Percentiles rank a stretch among this genome's conserved stretches.
Conservation (phyloP, 148 eudicot species). For the Nepenthes gracilis region DNA sequence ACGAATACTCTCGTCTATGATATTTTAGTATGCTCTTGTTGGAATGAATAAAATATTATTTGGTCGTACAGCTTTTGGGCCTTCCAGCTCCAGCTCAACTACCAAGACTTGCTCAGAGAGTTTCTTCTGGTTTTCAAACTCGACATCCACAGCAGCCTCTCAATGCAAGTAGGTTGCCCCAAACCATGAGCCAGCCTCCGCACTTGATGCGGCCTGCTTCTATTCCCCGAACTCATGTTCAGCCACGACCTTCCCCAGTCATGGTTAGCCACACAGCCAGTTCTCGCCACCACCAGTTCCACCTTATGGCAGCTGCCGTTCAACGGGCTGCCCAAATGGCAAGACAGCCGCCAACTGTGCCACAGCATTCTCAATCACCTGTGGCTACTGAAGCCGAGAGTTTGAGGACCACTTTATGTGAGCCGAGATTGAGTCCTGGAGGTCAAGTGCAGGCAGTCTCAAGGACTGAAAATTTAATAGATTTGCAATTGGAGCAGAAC, state of each 20-base stretch:
- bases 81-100: constrained; percentile 18
- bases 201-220: constrained; percentile 28
- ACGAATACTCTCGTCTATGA: background rate
- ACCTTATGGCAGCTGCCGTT: constrained; percentile 5
- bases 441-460: constrained; percentile 19
- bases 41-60: background rate
- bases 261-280: constrained; percentile 10
- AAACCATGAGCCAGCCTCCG: constrained; percentile 27
- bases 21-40: background rate
- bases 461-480: constrained; percentile 24
- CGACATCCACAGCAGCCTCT: constrained; percentile 20
- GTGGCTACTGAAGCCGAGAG: constrained; percentile 6
- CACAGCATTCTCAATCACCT: constrained; percentile 21
- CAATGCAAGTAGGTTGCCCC: constrained; percentile 21
- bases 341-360: constrained; percentile 11
- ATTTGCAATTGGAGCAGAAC: constrained; percentile 33
- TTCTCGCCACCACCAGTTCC: constrained; percentile 25
- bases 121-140: constrained; percentile 5
- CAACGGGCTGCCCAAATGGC: constrained; percentile 19
- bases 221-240: constrained; percentile 16
- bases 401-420: constrained; percentile 8
- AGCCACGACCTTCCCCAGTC: constrained; percentile 16
- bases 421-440: constrained; percentile 21
- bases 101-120: constrained; percentile 6
- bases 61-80: constrained; percentile 21